A percentile compares a stretch with the other conserved stretches of the same genome.
Conservation (phyloP, 371 early-diverging fungal genomes). For the Fennellomyces sp. region DNA sequence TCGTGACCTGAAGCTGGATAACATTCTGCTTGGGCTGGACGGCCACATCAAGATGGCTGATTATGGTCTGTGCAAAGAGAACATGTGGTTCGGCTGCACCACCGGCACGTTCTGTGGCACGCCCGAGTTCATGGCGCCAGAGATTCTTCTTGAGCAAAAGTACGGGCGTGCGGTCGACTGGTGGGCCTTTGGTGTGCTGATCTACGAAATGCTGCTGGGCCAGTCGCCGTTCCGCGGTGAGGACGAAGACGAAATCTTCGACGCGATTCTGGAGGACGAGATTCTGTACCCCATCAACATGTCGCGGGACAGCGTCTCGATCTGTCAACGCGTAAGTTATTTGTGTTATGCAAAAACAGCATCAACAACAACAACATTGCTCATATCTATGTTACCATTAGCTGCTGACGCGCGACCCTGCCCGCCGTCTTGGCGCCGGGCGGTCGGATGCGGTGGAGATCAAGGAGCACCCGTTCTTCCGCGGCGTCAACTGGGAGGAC, state of each 20-base stretch:
- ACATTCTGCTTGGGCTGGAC: slow-evolving; percentile 62
- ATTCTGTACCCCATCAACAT: slow-evolving; percentile 92
- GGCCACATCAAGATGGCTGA: slow-evolving; percentile 99
- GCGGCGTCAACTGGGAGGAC: slow-evolving; percentile 93
- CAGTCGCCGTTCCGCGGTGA: slow-evolving; percentile 95
- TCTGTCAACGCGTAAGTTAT: slow-evolving; percentile 78
- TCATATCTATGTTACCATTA: no score
- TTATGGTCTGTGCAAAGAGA: slow-evolving; percentile 82
- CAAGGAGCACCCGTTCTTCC: slow-evolving; percentile 93
- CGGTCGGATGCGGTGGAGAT: slow-evolving; percentile 89
- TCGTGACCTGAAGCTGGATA: slow-evolving; percentile 56
- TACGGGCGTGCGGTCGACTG: slow-evolving; percentile 91
- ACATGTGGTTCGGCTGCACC: slow-evolving; percentile 57
- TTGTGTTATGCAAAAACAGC: no score
- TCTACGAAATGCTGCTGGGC: slow-evolving; percentile 96
- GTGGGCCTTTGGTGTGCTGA: slow-evolving; percentile 93
- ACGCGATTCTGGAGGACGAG: slow-evolving; percentile 93
- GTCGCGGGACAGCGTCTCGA: slow-evolving; percentile 88
- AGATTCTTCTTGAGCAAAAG: slow-evolving; percentile 78
- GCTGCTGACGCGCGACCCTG: slow-evolving; percentile 89
- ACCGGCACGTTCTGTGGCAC: slow-evolving; percentile 93
- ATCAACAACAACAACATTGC: no score
- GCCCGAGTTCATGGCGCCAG: slow-evolving; percentile 81
- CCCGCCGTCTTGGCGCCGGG: slow-evolving; percentile 85
- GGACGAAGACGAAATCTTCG: slow-evolving; percentile 96